A percentile compares a stretch with the other conserved stretches of the same genome.
Evolutionary conservation across 257 asterid genomes (phyloP).

Genomic region (Jasminum sambac): DNA sequence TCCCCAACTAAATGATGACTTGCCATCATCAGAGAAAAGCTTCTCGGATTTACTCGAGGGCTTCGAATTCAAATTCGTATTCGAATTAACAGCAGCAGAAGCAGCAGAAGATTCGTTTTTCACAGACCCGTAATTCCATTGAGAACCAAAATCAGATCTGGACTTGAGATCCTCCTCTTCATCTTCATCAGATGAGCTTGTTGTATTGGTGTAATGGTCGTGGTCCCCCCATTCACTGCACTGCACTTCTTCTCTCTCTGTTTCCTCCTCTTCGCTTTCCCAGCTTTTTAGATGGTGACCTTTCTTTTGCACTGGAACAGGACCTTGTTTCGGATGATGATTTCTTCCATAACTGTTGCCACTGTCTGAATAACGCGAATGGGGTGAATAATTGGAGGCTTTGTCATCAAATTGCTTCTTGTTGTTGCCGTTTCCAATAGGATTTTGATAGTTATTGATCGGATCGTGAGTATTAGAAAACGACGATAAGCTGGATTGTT

Average conservation of each 20-base stretch:
- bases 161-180: conserved; percentile 53
- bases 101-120: conserved; percentile 33
- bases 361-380: conserved; percentile 46
- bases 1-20: conserved; percentile 82
- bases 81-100: conserved; percentile 18
- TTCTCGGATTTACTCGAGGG: conserved; percentile 56
- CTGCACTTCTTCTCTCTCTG: conserved; percentile 94
- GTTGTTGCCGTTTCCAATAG: conserved; percentile 23
- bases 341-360: conserved; percentile 26
- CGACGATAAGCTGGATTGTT: conserved; percentile 43
- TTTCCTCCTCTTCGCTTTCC: conserved; percentile 67
- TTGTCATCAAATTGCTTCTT: conserved; percentile 61
- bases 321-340: conserved; percentile 25
- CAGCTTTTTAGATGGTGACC: conserved; percentile 42
- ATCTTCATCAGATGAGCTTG: conserved; percentile 52
- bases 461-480: conserved; percentile 35
- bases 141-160: conserved; percentile 55
- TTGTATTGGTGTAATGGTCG: conserved; percentile 61
- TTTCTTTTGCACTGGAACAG: conserved; percentile 27
- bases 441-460: conserved; percentile 32
- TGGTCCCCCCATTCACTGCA: conserved; percentile 98
- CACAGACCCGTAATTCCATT: conserved; percentile 55
- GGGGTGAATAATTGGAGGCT: conserved; percentile 52
- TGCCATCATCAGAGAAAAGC: conserved; percentile 49
- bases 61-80: conserved; percentile 32